Conservation (phyloP, 2,329 filamentous ascomycete genomes). For the Orbilia blumenaviensis region DNA sequence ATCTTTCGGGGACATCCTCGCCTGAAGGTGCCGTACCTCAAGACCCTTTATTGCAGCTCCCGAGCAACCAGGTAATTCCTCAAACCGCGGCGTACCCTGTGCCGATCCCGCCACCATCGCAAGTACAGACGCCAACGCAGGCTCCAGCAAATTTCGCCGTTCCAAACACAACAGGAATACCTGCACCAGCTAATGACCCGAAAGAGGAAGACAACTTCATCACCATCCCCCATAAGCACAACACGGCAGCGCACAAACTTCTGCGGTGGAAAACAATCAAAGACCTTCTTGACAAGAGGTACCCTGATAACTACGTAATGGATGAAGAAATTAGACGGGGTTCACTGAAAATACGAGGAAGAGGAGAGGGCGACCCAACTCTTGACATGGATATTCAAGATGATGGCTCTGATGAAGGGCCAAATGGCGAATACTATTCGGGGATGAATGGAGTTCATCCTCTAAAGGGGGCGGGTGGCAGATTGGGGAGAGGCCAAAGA, state of each 20-base stretch:
- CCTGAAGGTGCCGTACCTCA: slow-evolving; percentile 30
- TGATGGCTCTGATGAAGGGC: slow-evolving; percentile 59
- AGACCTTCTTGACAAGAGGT: slow-evolving; percentile 67
- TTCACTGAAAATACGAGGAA: slow-evolving; percentile 77
- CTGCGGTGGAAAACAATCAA: slow-evolving; percentile 76
- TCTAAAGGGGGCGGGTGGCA: slow-evolving; percentile 53
- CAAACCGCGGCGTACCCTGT: slow-evolving; percentile 14
- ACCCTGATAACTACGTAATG: slow-evolving; percentile 76
- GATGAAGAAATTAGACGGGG: slow-evolving; percentile 78
- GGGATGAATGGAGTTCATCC: slow-evolving; percentile 53
- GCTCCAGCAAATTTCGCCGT: slow-evolving; percentile 55
- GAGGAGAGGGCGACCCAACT: slow-evolving; percentile 73
- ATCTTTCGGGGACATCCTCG: slow-evolving; percentile 6
- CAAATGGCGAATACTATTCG: slow-evolving; percentile 63
- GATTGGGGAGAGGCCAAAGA: slow-evolving; percentile 52
- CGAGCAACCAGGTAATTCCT: background rate
- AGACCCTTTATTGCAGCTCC: slow-evolving; percentile 30
- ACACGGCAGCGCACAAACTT: slow-evolving; percentile 85
- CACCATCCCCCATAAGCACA: slow-evolving; percentile 83
- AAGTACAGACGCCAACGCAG: slow-evolving; percentile 34
- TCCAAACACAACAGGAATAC: slow-evolving; percentile 60
- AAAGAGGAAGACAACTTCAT: slow-evolving; percentile 63
- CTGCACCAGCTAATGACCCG: slow-evolving; percentile 62
- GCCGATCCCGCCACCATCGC: slow-evolving; percentile 38
- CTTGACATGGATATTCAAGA: slow-evolving; percentile 62